Conservation (phyloP, 2,329 filamentous ascomycete genomes). For the Karstenula rhodostoma region DNA sequence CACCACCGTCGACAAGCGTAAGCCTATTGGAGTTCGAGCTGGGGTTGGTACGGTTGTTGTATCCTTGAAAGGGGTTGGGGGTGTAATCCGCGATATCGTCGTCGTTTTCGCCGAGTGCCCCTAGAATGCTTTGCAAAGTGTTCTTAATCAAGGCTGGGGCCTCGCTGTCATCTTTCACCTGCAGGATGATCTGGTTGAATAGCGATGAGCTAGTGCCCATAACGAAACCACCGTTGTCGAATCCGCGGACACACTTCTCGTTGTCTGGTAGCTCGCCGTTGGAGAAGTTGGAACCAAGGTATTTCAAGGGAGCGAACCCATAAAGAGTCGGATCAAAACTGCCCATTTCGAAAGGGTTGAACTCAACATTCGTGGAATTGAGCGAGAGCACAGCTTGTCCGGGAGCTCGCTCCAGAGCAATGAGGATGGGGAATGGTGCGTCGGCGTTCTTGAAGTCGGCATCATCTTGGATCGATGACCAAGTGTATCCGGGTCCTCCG, state of each 20-base stretch:
- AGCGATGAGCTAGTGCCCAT: slow-evolving; percentile 87
- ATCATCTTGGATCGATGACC: slow-evolving; percentile 76
- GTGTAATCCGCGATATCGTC: slow-evolving; percentile 78
- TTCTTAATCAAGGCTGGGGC: slow-evolving; percentile 61
- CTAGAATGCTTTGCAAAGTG: slow-evolving; percentile 63
- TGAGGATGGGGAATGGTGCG: slow-evolving; percentile 76
- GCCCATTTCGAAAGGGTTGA: slow-evolving; percentile 82
- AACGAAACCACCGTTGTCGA: slow-evolving; percentile 82
- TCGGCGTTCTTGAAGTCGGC: slow-evolving; percentile 68
- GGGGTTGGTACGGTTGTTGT: slow-evolving; percentile 66
- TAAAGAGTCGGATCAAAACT: slow-evolving; percentile 76
- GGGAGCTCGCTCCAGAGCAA: slow-evolving; percentile 72
- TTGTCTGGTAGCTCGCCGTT: slow-evolving; percentile 65
- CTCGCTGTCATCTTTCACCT: slow-evolving; percentile 63
- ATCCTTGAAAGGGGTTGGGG: slow-evolving; percentile 79
- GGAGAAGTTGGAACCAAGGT: slow-evolving; percentile 76
- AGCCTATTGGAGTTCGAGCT: slow-evolving; percentile 64
- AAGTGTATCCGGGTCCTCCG: slow-evolving; percentile 77
- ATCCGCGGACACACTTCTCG: slow-evolving; percentile 75
- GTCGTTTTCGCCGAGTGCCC: slow-evolving; percentile 63
- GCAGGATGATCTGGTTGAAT: slow-evolving; percentile 80
- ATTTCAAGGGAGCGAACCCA: slow-evolving; percentile 75
- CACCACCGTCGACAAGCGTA: slow-evolving; percentile 79
- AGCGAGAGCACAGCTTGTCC: slow-evolving; percentile 67
- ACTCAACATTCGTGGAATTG: slow-evolving; percentile 80